These are phyloP conservation scores for Salix brachista DNA, from an alignment of 345 rosid species.

Conservation along the genomic window DNA sequence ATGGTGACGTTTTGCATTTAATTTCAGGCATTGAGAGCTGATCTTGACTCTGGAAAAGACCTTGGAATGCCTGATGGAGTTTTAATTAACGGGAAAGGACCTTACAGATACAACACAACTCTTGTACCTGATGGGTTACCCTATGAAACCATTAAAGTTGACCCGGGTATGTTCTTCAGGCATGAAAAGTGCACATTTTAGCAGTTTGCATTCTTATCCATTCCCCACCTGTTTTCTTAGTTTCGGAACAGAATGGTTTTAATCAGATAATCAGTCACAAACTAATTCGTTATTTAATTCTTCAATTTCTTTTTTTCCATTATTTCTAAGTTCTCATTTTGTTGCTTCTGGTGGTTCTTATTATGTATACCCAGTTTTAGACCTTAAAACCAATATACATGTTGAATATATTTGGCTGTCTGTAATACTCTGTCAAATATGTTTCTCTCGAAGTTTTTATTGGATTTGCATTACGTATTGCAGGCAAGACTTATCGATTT, in stretches of 20 bases:
- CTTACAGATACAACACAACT: conserved; percentile 65
- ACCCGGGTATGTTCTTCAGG: conserved; percentile 50
- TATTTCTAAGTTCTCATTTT: too few species aligned
- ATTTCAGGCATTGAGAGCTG: conserved; percentile 60
- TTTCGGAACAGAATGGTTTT: neutral
- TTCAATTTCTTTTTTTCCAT: neutral
- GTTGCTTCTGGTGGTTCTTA: too few species aligned
- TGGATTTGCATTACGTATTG: conserved; percentile 13
- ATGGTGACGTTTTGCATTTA: conserved; percentile 1
- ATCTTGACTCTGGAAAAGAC: conserved; percentile 74
- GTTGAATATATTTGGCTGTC: neutral
- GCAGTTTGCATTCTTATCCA: neutral
- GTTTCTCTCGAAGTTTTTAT: conserved; percentile 3
- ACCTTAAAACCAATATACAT: neutral
- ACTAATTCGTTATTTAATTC: neutral
- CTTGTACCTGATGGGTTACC: conserved; percentile 77
- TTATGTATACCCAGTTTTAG: too few species aligned
- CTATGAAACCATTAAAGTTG: conserved; percentile 58
- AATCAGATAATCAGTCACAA: neutral
- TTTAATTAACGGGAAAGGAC: conserved; percentile 93
- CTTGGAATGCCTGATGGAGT: conserved; percentile 98
- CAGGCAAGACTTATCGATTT: conserved; percentile 85
- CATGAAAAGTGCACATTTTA: neutral
- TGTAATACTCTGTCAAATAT: neutral
- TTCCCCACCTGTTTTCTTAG: neutral